Evolutionary conservation across 441 rosid species (phyloP).

Genomic region (Corymbia calophylla): DNA sequence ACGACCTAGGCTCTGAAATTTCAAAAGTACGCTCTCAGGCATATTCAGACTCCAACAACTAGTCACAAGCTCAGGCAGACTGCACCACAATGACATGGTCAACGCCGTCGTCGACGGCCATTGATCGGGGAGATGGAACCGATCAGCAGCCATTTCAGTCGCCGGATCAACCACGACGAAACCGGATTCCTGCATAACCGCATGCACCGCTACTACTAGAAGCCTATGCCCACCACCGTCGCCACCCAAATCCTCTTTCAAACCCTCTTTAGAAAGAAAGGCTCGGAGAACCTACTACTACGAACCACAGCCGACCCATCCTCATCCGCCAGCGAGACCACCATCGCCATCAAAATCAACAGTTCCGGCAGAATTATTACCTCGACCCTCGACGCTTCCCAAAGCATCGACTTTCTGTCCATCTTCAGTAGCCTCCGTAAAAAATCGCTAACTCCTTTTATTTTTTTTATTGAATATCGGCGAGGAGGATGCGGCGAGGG

Average conservation of each 20-base stretch:
- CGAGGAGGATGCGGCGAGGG: too few relatives aligned
- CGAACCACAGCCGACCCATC: background rate
- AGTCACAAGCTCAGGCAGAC: constrained; percentile 34
- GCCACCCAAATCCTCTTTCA: constrained; percentile 35
- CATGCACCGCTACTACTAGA: constrained; percentile 50
- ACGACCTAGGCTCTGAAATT: constrained; percentile 42
- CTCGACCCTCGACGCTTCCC: background rate
- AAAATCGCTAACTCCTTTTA: too few relatives aligned
- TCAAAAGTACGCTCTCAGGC: constrained; percentile 26
- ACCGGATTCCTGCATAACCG: constrained; percentile 66
- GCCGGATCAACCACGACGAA: constrained; percentile 31
- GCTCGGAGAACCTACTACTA: constrained; percentile 30
- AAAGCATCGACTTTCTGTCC: background rate
- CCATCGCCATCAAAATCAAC: constrained; percentile 1
- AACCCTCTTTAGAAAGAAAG: constrained; percentile 46
- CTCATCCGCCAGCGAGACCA: background rate
- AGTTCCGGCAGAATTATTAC: background rate
- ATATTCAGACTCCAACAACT: background rate
- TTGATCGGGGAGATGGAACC: constrained; percentile 31
- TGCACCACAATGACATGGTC: constrained; percentile 22
- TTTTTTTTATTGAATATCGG: too few relatives aligned
- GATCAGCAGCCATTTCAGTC: constrained; percentile 25
- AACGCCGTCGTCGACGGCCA: constrained; percentile 2
- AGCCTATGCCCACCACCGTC: constrained; percentile 26
- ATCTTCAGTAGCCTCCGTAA: background rate